These are phyloP conservation scores for Helianthus tuberosus DNA, from an alignment of 129 eudicot species.

Conservation along the genomic window DNA sequence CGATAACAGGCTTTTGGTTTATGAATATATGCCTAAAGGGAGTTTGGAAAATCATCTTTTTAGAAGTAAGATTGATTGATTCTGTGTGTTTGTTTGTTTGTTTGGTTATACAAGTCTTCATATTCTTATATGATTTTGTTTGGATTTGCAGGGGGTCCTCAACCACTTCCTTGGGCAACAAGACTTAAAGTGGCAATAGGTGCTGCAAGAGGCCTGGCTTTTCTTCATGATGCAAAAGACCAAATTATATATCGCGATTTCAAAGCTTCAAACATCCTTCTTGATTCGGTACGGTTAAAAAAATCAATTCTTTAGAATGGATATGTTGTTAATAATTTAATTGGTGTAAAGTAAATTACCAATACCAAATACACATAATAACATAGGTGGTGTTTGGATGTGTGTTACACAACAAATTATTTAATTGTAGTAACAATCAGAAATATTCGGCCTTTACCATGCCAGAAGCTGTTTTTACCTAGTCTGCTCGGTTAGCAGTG, in stretches of 20 bases:
- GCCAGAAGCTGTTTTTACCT: no score
- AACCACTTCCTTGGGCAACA: slow-evolving; percentile 90
- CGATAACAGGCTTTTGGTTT: slow-evolving; percentile 81
- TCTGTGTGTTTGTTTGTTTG: no score
- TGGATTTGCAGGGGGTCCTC: slow-evolving; percentile 74
- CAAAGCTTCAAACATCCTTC: slow-evolving; percentile 91
- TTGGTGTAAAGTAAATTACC: not conserved
- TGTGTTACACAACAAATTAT: no score
- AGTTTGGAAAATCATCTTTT: slow-evolving; percentile 96
- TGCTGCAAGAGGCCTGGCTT: slow-evolving; percentile 86
- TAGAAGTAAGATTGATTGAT: slow-evolving; percentile 50
- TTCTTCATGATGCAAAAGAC: slow-evolving; percentile 84
- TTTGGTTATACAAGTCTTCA: not conserved
- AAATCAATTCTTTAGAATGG: no score
- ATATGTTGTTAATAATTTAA: not conserved
- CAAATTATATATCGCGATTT: slow-evolving; percentile 93
- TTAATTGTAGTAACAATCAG: no score
- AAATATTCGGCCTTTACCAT: no score
- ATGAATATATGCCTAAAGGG: slow-evolving; percentile 94
- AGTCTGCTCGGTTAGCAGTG: no score
- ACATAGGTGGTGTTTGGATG: no score
- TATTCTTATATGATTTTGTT: slow-evolving; percentile 1
- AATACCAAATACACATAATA: not conserved
- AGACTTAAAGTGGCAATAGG: slow-evolving; percentile 93
- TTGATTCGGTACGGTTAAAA: slow-evolving; percentile 62